Evolutionary conservation across 306 rosid species (phyloP).

Genomic region (Cucurbita maxima): DNA sequence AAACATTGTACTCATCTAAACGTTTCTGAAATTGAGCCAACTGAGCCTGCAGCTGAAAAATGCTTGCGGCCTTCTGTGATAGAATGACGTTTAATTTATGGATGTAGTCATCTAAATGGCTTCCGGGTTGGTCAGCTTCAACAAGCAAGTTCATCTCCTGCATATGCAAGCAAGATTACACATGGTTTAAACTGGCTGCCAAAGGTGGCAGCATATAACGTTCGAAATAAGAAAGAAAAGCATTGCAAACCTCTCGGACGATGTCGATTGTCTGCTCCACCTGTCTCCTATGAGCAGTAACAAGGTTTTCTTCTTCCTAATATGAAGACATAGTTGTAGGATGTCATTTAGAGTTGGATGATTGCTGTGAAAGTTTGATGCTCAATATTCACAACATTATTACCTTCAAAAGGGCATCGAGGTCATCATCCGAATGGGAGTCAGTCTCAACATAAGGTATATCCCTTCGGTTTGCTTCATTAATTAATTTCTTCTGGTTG

Average conservation of each 20-base stretch:
- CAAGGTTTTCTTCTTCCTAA: slow-evolving; percentile 89
- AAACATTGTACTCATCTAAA: slow-evolving; percentile 53
- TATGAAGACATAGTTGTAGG: slow-evolving; percentile 2
- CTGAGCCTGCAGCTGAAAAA: slow-evolving; percentile 65
- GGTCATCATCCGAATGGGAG: slow-evolving; percentile 44
- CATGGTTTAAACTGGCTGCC: background rate
- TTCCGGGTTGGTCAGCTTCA: slow-evolving; percentile 80
- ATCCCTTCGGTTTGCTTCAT: slow-evolving; percentile 12
- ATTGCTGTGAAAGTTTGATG: background rate
- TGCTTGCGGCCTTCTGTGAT: slow-evolving; percentile 70
- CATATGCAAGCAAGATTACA: slow-evolving; percentile 11
- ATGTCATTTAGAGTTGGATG: slow-evolving; percentile 11
- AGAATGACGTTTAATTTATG: slow-evolving; percentile 58
- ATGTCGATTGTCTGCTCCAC: slow-evolving; percentile 85
- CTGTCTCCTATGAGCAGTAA: slow-evolving; percentile 66
- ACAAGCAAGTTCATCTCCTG: slow-evolving; percentile 88
- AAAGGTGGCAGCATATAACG: background rate
- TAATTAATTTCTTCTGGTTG: slow-evolving; percentile 28
- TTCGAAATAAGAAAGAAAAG: slow-evolving; percentile 1
- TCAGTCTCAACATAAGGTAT: slow-evolving; percentile 19
- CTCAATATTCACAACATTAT: background rate
- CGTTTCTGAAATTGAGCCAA: slow-evolving; percentile 69
- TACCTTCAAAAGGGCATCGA: slow-evolving; percentile 67
- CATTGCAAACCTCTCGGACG: slow-evolving; percentile 51
- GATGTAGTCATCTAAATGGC: slow-evolving; percentile 58